Evolutionary conservation across 2,329 filamentous ascomycete genomes (phyloP), one percentile per base, ranked within the genome.

Genomic region (Colletotrichum godetiae): DNA sequence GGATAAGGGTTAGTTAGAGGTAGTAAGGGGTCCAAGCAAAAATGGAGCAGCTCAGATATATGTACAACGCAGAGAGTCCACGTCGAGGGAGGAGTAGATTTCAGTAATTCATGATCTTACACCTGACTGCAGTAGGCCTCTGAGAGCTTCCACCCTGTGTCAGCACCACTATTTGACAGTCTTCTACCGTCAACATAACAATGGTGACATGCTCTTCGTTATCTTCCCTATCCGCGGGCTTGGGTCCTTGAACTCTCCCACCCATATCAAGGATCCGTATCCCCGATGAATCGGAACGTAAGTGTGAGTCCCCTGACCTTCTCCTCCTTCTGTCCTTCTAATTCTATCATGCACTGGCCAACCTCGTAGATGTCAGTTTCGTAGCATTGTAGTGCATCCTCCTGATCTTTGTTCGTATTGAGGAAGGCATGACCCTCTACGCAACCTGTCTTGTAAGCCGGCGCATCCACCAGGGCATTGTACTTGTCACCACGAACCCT

Each of bases 381-480:
- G 8, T 19, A 62, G 7, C 12, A 22, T 33, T 49, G 29, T 8
- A 61, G 59, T 49, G 33, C 35, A 42, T 37, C 59, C 11, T 62
- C 59, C 12, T 42, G n/a, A 3, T 29, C 59, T 27, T 49, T 31
- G 33, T 15, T 27, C n/a, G n/a, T 49, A 10, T 24, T 4, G 22
- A 27, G 22, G 5, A 42, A 62, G 2, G 59, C 59, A 7, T 19
- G 29, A 13, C 59, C 59, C 22, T 62, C 59, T 15, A 62, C 35
- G 4, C 19, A 35, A 31, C 55, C 15, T 24, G 10, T n/a, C n/a
- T 29, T 15, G 6, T 42, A 27, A 12, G 22, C 33, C 1, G 12
- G 13, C 4, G 5, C 80, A 74, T 85, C 78, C 13, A 84, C 76
- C 8, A 86, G 69, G 0, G 83, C 84, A 24, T 80, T 81, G 74